Percentiles rank a stretch among this genome's conserved stretches.
Conservation (phyloP, 2,329 filamentous ascomycete genomes). For the Xylaria hypoxylon region DNA sequence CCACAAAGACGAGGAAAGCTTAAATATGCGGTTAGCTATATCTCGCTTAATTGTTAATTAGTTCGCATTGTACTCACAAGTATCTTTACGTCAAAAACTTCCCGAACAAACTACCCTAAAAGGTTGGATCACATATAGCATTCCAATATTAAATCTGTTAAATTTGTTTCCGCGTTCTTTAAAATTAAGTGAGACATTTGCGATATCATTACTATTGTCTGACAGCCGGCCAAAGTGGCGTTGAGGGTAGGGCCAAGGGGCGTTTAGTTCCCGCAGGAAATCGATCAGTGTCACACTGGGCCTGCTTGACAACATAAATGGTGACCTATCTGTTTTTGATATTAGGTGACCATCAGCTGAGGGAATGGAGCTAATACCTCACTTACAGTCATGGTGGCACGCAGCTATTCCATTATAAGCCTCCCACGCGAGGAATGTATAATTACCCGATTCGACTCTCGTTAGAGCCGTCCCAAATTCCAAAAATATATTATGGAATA, state of each 20-base stretch:
- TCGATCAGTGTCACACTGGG: slow-evolving; percentile 33
- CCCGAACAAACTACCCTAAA: slow-evolving; percentile 44
- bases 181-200: slow-evolving; percentile 52
- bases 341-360: too few relatives aligned
- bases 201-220: slow-evolving; percentile 50
- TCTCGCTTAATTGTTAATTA: too few relatives aligned
- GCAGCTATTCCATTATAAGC: too few relatives aligned
- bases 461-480: too few relatives aligned
- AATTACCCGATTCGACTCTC: too few relatives aligned
- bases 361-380: too few relatives aligned
- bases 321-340: background rate
- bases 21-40: too few relatives aligned
- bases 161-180: slow-evolving; percentile 17
- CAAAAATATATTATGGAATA: too few relatives aligned
- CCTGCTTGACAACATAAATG: background rate
- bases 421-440: too few relatives aligned
- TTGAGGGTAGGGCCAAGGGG: slow-evolving; percentile 51
- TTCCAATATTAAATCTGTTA: background rate
- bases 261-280: slow-evolving; percentile 49
- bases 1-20: too few relatives aligned
- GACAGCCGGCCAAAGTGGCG: slow-evolving; percentile 49
- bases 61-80: too few relatives aligned
- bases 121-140: slow-evolving; percentile 41
- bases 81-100: background rate
- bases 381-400: too few relatives aligned